Conservation (phyloP, 257 asterid species). For the Apocynum venetum region DNA sequence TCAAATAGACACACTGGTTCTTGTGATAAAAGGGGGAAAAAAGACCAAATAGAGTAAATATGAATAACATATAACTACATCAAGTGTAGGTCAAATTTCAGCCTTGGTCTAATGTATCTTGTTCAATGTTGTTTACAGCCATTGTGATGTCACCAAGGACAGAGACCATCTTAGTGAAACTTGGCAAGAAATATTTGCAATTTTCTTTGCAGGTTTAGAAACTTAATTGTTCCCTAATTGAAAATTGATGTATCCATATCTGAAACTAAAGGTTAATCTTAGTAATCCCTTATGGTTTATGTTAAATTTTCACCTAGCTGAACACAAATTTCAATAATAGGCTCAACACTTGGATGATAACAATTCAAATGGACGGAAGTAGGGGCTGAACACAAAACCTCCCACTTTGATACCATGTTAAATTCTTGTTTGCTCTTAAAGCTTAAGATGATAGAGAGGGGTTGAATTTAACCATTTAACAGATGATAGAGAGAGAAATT, state of each 20-base stretch:
- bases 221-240: not conserved
- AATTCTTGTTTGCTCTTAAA: too few species aligned
- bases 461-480: too few species aligned
- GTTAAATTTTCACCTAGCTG: too few species aligned
- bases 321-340: too few species aligned
- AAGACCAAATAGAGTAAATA: not conserved
- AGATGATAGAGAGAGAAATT: too few species aligned
- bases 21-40: not conserved
- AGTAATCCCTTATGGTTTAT: not conserved
- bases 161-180: not conserved
- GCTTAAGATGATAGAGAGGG: too few species aligned
- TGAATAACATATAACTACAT: not conserved
- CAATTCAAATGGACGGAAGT: too few species aligned
- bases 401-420: too few species aligned
- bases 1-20: not conserved
- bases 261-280: not conserved
- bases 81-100: not conserved
- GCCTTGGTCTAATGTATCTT: not conserved
- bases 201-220: not conserved
- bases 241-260: not conserved
- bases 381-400: too few species aligned
- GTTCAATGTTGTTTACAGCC: not conserved
- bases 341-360: too few species aligned
- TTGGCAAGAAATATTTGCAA: not conserved
- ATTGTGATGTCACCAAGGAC: not conserved